Conservation (phyloP, 2,329 filamentous ascomycete species). For the Fonsecaea pedrosoi region DNA sequence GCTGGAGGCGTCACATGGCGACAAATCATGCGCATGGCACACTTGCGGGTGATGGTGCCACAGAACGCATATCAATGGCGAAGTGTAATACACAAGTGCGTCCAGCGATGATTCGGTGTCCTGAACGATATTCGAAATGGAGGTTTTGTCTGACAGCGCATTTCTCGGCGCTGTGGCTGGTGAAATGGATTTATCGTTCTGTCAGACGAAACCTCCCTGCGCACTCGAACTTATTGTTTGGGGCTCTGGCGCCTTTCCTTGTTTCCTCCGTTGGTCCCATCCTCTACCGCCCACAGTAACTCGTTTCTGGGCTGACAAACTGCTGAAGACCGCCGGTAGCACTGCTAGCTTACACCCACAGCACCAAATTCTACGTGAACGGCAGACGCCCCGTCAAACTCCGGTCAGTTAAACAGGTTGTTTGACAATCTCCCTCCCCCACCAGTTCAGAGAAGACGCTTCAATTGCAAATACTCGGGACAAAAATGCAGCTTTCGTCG, state of each 20-base stretch:
- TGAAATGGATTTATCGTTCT: neutral
- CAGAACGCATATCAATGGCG: slow-evolving; percentile 21
- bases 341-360: neutral
- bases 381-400: neutral
- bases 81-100: neutral
- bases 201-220: neutral
- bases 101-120: neutral
- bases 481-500: neutral
- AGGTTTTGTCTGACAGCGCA: neutral
- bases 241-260: too few relatives aligned
- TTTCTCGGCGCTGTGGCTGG: neutral
- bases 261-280: neutral
- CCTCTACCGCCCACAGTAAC: neutral
- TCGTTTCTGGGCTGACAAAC: neutral
- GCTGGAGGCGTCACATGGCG: slow-evolving; percentile 33
- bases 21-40: slow-evolving; percentile 34
- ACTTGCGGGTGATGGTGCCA: slow-evolving; percentile 22
- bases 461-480: neutral
- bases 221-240: neutral
- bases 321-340: neutral
- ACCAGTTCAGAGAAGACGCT: neutral
- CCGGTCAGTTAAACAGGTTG: neutral
- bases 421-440: neutral
- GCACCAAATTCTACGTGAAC: neutral
- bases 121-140: neutral